Base-by-base conservation (phyloP, 805 yeast species). In the Pichia phayaonensis region DNA sequence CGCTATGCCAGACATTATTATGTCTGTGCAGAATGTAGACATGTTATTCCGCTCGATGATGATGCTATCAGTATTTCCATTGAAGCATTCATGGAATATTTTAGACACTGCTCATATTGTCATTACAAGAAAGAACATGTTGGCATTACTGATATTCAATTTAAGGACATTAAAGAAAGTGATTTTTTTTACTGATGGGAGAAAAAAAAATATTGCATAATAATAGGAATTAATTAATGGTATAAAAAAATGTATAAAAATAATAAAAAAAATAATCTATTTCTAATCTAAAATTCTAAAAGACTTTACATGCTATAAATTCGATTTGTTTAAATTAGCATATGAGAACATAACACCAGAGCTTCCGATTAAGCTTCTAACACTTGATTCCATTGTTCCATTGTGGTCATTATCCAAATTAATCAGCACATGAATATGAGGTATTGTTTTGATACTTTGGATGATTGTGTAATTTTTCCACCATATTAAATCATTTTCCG, bases 381-480 rank as follows among this genome's bases (percentile, higher is more conserved):
- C 22, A 2, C 40, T 44, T n/a, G 38, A 20, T 23, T 44, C 45
- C n/a, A 50, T 8, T 7, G 18, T 27, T 2, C 44, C 46, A 27
- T 43, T 36, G 1, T 12, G 4, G 13, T 47, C 54, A 10, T 46
- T 48, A 18, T 45, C 50, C n/a, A 72, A 75, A 45, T 68, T 74
- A 13, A 85, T 55, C 27, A 85, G 59, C 2, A 84, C 77, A 64
- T 85, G 94, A n/a, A 84, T 67, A 61, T 85, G 94, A 23, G 89
- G 83, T 36, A 85, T 69, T 29, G 77, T 72, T 55, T 71, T 74
- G 7, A 86, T 83, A 61, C 89, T 83, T 61, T 86, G 94, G 40
- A 86, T 63, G 8, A 75, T 72, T 8, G 83, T 76, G 79, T 86
- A 84, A 61, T 86, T 86, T 56, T 84, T 74, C 64, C 85, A 86